Evolutionary conservation across 768 basidiomycete species (phyloP).

Genomic region (Sporobolomyces phaffii): DNA sequence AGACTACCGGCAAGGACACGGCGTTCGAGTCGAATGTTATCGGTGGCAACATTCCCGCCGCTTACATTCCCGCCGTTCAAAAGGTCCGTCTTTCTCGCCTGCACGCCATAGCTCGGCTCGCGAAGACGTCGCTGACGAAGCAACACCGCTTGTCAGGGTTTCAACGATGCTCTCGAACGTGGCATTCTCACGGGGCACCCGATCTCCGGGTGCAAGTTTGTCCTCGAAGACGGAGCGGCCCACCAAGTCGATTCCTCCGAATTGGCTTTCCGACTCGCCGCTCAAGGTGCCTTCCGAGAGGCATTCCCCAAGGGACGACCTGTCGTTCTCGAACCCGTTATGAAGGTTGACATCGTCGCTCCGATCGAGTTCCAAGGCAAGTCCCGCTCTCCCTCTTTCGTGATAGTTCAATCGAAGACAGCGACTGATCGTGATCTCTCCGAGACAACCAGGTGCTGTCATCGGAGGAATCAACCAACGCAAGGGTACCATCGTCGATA

Average conservation of each 20-base stretch:
- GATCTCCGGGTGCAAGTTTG: conserved; percentile 75
- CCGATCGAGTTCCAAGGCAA: conserved; percentile 83
- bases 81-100: conserved; percentile 54
- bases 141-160: conserved; percentile 75
- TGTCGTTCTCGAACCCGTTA: conserved; percentile 92
- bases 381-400: too few species aligned
- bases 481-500: conserved; percentile 88
- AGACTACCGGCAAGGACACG: conserved; percentile 65
- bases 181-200: conserved; percentile 81
- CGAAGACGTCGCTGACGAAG: not conserved
- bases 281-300: conserved; percentile 88
- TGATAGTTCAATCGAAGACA: not conserved
- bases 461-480: conserved; percentile 90
- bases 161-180: conserved; percentile 87
- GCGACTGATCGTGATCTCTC: not conserved
- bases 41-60: conserved; percentile 83
- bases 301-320: conserved; percentile 69
- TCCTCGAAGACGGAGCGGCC: conserved; percentile 83
- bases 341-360: conserved; percentile 95
- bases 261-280: conserved; percentile 83
- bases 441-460: conserved; percentile 57
- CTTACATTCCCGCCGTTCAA: conserved; percentile 89
- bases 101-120: not conserved
- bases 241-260: conserved; percentile 96
- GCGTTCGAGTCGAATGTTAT: conserved; percentile 82